A percentile compares a stretch with the other conserved stretches of the same genome.
These are phyloP conservation scores for Cercospora nicotianae DNA, from an alignment of 2,329 filamentous ascomycete genomes.

Conservation along the genomic window DNA sequence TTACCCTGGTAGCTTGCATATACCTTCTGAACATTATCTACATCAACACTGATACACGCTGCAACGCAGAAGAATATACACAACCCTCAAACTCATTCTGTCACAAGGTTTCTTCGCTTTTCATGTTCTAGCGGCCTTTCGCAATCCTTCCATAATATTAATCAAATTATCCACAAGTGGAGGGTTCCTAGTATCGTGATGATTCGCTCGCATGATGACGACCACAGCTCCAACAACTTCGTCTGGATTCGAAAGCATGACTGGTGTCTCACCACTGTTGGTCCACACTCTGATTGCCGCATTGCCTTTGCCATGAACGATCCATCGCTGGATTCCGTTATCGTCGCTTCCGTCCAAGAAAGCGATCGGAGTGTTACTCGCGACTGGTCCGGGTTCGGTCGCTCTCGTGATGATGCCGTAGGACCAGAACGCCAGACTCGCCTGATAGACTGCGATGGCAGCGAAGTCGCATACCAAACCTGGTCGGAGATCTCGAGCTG, in stretches of 20 bases:
- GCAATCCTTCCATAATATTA: slow-evolving; percentile 61
- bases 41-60: not conserved
- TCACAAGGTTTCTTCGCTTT: not conserved
- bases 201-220: slow-evolving; percentile 56
- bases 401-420: slow-evolving; percentile 58
- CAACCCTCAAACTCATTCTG: not conserved
- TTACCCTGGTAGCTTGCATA: not conserved
- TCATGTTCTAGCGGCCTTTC: slow-evolving; percentile 38
- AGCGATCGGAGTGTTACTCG: slow-evolving; percentile 40
- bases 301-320: slow-evolving; percentile 37
- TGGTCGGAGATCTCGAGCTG: slow-evolving; percentile 51
- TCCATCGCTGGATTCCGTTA: slow-evolving; percentile 48
- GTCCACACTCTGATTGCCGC: slow-evolving; percentile 35
- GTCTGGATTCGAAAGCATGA: slow-evolving; percentile 55
- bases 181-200: slow-evolving; percentile 49
- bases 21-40: not conserved
- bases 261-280: slow-evolving; percentile 24
- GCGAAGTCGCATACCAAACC: slow-evolving; percentile 57
- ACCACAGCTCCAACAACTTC: slow-evolving; percentile 61
- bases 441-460: slow-evolving; percentile 68
- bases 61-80: not conserved
- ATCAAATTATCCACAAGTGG: slow-evolving; percentile 68
- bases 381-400: slow-evolving; percentile 45
- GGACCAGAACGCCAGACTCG: slow-evolving; percentile 66
- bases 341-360: slow-evolving; percentile 60